phyloP scores from a whole-genome alignment of 164 flowering plant genomes.

The Vitis labrusca region DNA sequence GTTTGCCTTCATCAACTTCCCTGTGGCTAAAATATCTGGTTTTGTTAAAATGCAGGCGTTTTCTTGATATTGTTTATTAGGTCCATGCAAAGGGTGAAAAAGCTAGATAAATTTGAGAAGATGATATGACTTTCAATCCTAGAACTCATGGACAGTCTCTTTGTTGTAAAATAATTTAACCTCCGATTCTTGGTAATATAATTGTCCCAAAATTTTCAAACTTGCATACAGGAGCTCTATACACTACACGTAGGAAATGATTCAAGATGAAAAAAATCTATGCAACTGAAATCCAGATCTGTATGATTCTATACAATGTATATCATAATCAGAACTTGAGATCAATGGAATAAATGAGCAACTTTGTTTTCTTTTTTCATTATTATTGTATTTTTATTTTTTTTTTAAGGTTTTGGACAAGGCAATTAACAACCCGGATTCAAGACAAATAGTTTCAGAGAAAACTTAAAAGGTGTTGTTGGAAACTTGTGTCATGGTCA shows the following conservation, averaged over 20 bases:
- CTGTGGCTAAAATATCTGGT: not conserved
- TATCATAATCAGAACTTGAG: too few relatives aligned
- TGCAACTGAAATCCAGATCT: not conserved
- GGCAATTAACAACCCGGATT: too few relatives aligned
- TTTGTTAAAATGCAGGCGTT: slow-evolving; percentile 50
- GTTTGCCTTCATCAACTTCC: not conserved
- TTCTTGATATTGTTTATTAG: slow-evolving; percentile 57
- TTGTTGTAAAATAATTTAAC: not conserved
- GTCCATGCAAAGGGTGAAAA: slow-evolving; percentile 85
- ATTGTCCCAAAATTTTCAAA: not conserved
- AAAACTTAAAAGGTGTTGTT: too few relatives aligned
- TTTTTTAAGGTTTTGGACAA: too few relatives aligned
- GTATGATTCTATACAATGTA: not conserved
- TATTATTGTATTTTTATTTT: too few relatives aligned
- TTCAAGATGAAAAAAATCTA: not conserved
- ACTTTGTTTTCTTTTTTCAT: too few relatives aligned
- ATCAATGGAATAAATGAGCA: too few relatives aligned
- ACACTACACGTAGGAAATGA: not conserved
- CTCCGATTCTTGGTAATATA: not conserved
- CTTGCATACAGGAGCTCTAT: not conserved
- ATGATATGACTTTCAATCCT: slow-evolving; percentile 42
- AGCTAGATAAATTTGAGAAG: slow-evolving; percentile 80
- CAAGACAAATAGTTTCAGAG: too few relatives aligned
- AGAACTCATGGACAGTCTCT: not conserved
- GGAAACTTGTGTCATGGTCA: too few relatives aligned